Base-by-base conservation (phyloP, 169 alveolate genomes). In the Plasmodium relictum region DNA sequence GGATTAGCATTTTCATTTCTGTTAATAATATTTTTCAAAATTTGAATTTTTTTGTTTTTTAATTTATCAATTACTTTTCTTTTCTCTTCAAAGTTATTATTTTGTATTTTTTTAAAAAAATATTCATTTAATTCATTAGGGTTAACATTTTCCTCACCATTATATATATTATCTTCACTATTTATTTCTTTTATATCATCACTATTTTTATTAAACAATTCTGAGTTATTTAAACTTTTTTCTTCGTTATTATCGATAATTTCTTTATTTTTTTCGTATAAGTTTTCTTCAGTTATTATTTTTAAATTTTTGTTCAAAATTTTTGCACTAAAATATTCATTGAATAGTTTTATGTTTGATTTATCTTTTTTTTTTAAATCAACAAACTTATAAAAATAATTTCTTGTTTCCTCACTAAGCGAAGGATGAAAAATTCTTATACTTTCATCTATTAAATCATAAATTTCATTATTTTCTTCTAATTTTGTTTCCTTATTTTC, bases 371-470 rank as follows among this genome's bases (percentile, higher is more conserved):
- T 83, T 73, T 61, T 52, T 12, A 83, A 62, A 41, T 83, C 56
- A 7, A 83, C 85, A 39, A 56, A 69, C 68, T 83, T 83, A 22
- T 69, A 83, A 56, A 83, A 83, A 48, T 52, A 83, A 31, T 83
- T 83, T 45, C 31, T 83, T 37, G 85, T 83, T 31, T 83, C 91
- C 9, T 42, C 72, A 31, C 73, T 83, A 14, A 83, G 31, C 18
- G 44, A 45, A 0, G 91, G 91, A 6, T 63, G 73, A 62, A 83
- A 83, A 14, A 83, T 83, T 59, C 91, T 61, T 16, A 83, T n/a
- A 16, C 91, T 83, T 16, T 83, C 91, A 8, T 83, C 91, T 6
- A 83, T 72, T 6, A 83, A 48, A n/a, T 83, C 80, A 4, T n/a
- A n/a, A 63, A 83, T 48, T 9, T 83, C 59, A 0, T 68, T 22